Conservation (phyloP, 768 basidiomycete genomes). For the Psilocybe azurescens region DNA sequence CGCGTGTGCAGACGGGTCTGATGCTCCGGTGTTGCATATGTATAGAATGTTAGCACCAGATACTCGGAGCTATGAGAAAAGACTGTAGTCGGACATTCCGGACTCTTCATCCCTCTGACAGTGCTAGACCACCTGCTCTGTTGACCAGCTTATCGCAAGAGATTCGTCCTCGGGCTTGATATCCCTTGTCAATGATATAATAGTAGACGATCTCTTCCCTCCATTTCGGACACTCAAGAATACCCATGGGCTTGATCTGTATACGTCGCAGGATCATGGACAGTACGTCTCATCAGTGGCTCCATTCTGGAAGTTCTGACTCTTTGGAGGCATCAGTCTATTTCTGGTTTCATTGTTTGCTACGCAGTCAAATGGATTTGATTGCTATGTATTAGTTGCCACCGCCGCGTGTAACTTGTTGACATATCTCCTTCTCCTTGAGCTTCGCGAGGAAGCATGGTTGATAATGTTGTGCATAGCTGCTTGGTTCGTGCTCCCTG, state of each 20-base stretch:
- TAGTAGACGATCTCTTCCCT: constrained; percentile 1
- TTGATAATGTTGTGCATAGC: constrained; percentile 1
- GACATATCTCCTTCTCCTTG: constrained; percentile 2
- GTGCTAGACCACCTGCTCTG: constrained; percentile 5
- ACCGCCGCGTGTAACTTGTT: constrained; percentile 8
- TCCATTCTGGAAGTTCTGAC: constrained; percentile 7
- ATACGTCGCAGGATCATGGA: background rate
- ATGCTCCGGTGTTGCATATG: background rate
- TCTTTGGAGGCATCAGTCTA: constrained; percentile 15
- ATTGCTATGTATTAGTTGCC: constrained; percentile 13
- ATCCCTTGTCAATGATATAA: constrained; percentile 6
- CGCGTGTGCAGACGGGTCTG: background rate
- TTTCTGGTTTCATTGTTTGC: constrained; percentile 3
- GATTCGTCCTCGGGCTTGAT: constrained; percentile 6
- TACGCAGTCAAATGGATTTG: constrained; percentile 5
- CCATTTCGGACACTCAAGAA: constrained; percentile 7
- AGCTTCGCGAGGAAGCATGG: constrained; percentile 14
- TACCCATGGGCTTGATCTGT: constrained; percentile 8
- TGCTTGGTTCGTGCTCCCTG: background rate
- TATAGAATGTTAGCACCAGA: background rate
- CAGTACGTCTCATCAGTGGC: background rate
- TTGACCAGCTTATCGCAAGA: constrained; percentile 4
- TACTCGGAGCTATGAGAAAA: constrained; percentile 1
- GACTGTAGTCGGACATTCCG: background rate
- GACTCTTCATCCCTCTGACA: background rate